phyloP scores from a whole-genome alignment of 2,329 filamentous ascomycete species.

The Teratosphaeria pseudoeucalypti region DNA sequence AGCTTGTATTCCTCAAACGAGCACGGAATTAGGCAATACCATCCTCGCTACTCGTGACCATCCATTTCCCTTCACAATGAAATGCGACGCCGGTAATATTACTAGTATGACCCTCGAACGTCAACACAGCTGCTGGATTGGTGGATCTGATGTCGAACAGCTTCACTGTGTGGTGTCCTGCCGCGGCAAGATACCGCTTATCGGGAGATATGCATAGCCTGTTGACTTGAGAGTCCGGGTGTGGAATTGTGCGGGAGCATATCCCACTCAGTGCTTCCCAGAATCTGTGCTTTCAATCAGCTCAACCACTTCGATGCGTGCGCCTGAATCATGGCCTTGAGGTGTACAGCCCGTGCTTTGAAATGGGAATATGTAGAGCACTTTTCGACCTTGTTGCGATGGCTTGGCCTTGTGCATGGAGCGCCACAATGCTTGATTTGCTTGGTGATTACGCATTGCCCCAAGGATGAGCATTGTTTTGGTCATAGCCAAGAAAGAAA shows the following conservation, averaged over 20 bases:
- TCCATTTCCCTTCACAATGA: conserved; percentile 98
- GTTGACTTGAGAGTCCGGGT: conserved; percentile 97
- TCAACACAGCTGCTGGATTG: conserved; percentile 87
- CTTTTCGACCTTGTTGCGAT: too few relatives aligned
- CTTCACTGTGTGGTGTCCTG: conserved; percentile 77
- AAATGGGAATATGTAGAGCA: too few relatives aligned
- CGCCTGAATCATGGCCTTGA: not conserved
- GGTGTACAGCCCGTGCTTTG: not conserved
- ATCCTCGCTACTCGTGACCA: conserved; percentile 96
- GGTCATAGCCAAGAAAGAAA: not conserved
- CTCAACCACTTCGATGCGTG: not conserved
- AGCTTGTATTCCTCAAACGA: not conserved
- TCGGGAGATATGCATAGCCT: conserved; percentile 96
- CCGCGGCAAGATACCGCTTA: conserved; percentile 85
- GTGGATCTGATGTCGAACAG: conserved; percentile 97
- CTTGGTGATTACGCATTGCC: too few relatives aligned
- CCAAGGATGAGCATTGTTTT: not conserved
- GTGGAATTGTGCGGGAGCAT: conserved; percentile 94
- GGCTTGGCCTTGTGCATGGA: too few relatives aligned
- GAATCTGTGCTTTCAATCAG: conserved; percentile 49
- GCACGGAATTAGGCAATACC: conserved; percentile 33
- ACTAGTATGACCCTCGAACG: conserved; percentile 89
- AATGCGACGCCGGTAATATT: conserved; percentile 97
- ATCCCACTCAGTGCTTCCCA: conserved; percentile 98
- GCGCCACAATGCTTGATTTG: too few relatives aligned